phyloP scores from a whole-genome alignment of 768 basidiomycete genomes.

The Nidula microcarpa region DNA sequence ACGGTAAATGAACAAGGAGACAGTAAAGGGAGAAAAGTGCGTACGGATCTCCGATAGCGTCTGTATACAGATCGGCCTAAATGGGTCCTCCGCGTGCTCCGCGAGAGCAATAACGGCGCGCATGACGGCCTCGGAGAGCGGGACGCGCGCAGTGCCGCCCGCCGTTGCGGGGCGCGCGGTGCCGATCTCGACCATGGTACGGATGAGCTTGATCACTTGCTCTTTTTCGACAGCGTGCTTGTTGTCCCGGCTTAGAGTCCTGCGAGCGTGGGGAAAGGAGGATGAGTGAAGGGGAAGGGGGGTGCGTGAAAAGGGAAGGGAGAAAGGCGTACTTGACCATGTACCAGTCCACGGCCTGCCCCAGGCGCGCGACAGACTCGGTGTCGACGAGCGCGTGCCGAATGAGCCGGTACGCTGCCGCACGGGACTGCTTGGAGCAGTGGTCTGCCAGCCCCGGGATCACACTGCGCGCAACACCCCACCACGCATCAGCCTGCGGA shows the following conservation, averaged over 20 bases:
- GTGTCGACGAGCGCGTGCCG: constrained; percentile 74
- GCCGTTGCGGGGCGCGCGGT: constrained; percentile 43
- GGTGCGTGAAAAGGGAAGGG: not conserved
- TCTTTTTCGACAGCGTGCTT: constrained; percentile 84
- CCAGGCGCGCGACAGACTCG: constrained; percentile 64
- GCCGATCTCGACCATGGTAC: constrained; percentile 76
- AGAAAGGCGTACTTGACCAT: constrained; percentile 67
- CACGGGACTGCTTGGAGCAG: constrained; percentile 68
- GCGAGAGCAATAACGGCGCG: constrained; percentile 89
- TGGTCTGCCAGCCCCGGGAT: constrained; percentile 75
- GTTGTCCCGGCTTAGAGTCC: constrained; percentile 82
- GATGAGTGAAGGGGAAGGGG: constrained; percentile 5
- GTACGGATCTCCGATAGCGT: constrained; percentile 88
- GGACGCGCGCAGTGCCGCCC: constrained; percentile 36
- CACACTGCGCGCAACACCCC: constrained; percentile 46
- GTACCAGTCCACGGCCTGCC: constrained; percentile 80
- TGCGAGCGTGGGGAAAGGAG: constrained; percentile 17
- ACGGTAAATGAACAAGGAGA: not conserved
- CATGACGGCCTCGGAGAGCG: constrained; percentile 74
- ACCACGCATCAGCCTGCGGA: not conserved
- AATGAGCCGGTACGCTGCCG: constrained; percentile 80
- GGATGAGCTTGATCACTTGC: constrained; percentile 87
- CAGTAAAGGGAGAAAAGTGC: constrained; percentile 18
- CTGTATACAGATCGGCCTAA: constrained; percentile 78
- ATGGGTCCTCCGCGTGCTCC: constrained; percentile 89